Evolutionary conservation across 768 basidiomycete genomes (phyloP).

Genomic region (Trametes gibbosa): DNA sequence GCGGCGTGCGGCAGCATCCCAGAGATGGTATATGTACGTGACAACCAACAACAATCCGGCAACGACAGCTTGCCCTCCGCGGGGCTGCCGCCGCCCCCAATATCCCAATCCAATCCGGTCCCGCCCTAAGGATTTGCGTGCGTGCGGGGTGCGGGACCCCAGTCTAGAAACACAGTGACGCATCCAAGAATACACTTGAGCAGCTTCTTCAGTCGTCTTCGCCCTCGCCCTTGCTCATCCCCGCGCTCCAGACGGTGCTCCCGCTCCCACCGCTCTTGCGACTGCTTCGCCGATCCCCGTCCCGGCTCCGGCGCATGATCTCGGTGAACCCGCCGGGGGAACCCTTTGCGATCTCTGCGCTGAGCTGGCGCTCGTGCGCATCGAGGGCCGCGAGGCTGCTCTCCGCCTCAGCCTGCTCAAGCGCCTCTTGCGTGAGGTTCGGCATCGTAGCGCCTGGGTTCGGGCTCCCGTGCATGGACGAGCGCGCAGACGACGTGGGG

Average conservation of each 20-base stretch:
- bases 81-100: neutral
- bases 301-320: constrained; percentile 43
- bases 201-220: constrained; percentile 29
- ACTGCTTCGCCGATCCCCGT: constrained; percentile 54
- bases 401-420: constrained; percentile 78
- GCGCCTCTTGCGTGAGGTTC: constrained; percentile 68
- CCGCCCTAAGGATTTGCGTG: neutral
- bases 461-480: constrained; percentile 29
- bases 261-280: constrained; percentile 60
- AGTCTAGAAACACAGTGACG: constrained; percentile 9
- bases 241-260: constrained; percentile 87
- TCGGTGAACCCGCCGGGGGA: constrained; percentile 77
- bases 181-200: constrained; percentile 11
- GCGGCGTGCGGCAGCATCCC: constrained; percentile 3
- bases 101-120: constrained; percentile 8
- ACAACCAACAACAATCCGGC: neutral
- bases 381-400: constrained; percentile 76
- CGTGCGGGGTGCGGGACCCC: neutral
- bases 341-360: constrained; percentile 76
- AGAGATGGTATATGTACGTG: constrained; percentile 16
- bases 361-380: constrained; percentile 69
- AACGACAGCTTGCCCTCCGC: neutral
- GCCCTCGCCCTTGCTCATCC: constrained; percentile 63
- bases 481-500: constrained; percentile 43
- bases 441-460: constrained; percentile 26